Evolutionary conservation across 2,329 filamentous ascomycete genomes (phyloP).

Genomic region (Onygenales sp.): DNA sequence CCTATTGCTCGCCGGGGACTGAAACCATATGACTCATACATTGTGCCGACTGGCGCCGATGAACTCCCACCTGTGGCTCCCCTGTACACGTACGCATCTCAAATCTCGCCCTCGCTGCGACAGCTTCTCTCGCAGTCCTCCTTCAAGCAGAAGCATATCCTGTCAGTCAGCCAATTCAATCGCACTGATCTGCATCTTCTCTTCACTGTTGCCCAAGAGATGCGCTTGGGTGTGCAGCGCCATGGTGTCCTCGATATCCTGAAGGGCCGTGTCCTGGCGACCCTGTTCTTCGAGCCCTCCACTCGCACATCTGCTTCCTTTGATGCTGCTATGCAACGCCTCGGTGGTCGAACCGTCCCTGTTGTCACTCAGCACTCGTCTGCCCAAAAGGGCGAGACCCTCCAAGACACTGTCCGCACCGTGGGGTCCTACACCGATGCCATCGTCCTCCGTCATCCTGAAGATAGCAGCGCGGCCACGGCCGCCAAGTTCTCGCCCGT

Average conservation of each 20-base stretch:
- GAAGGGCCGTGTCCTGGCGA: conserved; percentile 75
- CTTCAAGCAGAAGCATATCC: conserved; percentile 82
- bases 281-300: conserved; percentile 95
- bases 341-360: conserved; percentile 76
- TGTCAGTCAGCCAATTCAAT: conserved; percentile 85
- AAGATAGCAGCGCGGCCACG: conserved; percentile 67
- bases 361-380: conserved; percentile 79
- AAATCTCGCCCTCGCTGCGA: conserved; percentile 49
- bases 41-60: conserved; percentile 11
- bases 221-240: conserved; percentile 88
- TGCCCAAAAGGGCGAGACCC: conserved; percentile 85
- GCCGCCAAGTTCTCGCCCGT: conserved; percentile 82
- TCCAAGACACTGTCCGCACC: conserved; percentile 89
- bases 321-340: conserved; percentile 95
- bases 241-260: conserved; percentile 83
- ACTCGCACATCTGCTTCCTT: conserved; percentile 93
- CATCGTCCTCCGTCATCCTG: conserved; percentile 88
- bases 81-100: conserved; percentile 40
- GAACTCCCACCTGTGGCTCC: conserved; percentile 28
- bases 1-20: conserved; percentile 25
- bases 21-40: conserved; percentile 17
- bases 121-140: conserved; percentile 68
- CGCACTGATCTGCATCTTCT: conserved; percentile 82
- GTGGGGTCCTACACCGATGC: conserved; percentile 91
- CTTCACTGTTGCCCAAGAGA: conserved; percentile 95